A percentile compares a stretch with the other conserved stretches of the same genome.
phyloP scores from a whole-genome alignment of 352 stramenopile genomes.

The Phytophthora aleatoria region DNA sequence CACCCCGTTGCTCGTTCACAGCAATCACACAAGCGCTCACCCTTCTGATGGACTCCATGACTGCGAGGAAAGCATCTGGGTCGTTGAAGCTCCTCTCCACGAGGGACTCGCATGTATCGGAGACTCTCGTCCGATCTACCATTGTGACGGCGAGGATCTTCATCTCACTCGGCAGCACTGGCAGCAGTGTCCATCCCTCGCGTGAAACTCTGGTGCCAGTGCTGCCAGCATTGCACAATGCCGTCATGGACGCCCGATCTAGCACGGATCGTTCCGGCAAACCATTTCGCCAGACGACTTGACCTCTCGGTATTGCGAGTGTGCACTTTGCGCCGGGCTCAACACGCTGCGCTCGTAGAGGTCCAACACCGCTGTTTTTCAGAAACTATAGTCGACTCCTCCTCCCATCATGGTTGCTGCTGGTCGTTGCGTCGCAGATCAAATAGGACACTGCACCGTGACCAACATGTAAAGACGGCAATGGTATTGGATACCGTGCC shows the following conservation, averaged over 20 bases:
- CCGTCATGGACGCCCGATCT: not conserved
- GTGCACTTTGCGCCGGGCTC: slow-evolving; percentile 20
- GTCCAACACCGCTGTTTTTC: slow-evolving; percentile 31
- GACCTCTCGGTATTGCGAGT: not conserved
- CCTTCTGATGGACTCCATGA: slow-evolving; percentile 9
- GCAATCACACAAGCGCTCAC: not conserved
- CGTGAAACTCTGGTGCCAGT: not conserved
- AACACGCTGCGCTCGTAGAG: slow-evolving; percentile 33
- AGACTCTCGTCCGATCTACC: slow-evolving; percentile 17
- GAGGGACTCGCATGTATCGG: slow-evolving; percentile 1
- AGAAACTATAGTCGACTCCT: slow-evolving; percentile 28
- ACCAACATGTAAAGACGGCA: slow-evolving; percentile 18
- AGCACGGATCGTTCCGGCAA: slow-evolving; percentile 9
- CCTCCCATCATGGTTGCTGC: slow-evolving; percentile 14
- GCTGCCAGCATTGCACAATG: not conserved
- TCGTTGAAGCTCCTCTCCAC: slow-evolving; percentile 14
- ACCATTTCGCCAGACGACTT: slow-evolving; percentile 16
- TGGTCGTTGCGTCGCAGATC: slow-evolving; percentile 21
- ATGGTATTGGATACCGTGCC: not conserved
- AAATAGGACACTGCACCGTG: slow-evolving; percentile 4
- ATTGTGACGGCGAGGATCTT: slow-evolving; percentile 1
- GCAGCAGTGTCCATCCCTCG: too few relatives aligned
- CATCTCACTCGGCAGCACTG: not conserved
- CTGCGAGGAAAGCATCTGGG: slow-evolving; percentile 26
- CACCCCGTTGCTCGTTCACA: not conserved